Base-by-base conservation (phyloP, 352 stramenopile genomes). In the Thraustochytrium striatum region DNA sequence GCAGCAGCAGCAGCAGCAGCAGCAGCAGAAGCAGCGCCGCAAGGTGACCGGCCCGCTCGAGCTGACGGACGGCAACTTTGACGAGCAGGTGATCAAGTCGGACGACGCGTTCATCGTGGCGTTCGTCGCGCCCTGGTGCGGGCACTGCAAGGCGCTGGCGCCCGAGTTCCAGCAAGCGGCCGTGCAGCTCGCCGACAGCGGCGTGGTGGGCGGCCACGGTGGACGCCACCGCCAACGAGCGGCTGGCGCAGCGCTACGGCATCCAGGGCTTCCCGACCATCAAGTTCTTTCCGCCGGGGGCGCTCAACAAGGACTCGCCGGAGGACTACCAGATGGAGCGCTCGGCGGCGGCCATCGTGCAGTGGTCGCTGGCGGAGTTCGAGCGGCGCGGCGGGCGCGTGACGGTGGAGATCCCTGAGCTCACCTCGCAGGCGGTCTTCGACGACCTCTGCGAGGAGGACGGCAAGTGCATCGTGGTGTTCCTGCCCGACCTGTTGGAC, bases 41-140 rank as follows among this genome's bases (percentile, higher is more conserved):
- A n/a, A n/a, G n/a, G n/a, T n/a, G n/a, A n/a, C n/a, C 35, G 19
- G 25, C 11, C 30, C 50, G 16, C 59, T 87, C 21, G 57, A 82
- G 39, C 62, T 87, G 2, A 85, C 68, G 2, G 61, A 83, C 36
- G 50, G 9, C 19, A 84, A 84, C 50, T 87, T 87, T 57, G 79
- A 87, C 25, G 78, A 82, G 16, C 78, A 69, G 41, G 85, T 87
- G 39, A 39, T 87, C 32, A 44, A 85, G 21, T 78, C 35, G 5
- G 72, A 86, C 8, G 84, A 87, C 43, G 86, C 94, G 82, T 97
- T 92, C 91, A 65, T 97, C n/a, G 91, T 97, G 25, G 91, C 30
- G 84, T 97, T 97, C 81, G 96, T 95, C 65, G 93, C 93, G 59
- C 93, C 93, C 50, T 97, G 92, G 92, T 97, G 92, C 75, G 93